Evolutionary conservation across 495 filamentous ascomycete species (phyloP).

Genomic region (Elaphomyces granulatus): DNA sequence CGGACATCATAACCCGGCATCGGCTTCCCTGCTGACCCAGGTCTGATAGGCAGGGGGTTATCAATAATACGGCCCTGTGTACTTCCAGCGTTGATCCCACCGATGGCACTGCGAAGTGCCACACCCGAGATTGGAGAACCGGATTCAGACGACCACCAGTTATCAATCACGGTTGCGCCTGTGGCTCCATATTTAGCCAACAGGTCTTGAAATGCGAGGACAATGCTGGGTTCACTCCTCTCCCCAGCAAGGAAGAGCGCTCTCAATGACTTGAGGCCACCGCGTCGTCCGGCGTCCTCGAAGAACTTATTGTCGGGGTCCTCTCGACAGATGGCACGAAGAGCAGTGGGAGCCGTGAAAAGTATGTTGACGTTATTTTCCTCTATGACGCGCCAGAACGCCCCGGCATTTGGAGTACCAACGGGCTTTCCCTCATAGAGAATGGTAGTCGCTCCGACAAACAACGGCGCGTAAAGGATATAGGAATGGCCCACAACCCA

Average conservation of each 20-base stretch:
- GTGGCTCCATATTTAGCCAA: slow-evolving; percentile 46
- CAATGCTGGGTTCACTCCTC: slow-evolving; percentile 73
- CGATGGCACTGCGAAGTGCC: slow-evolving; percentile 36
- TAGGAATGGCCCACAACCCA: slow-evolving; percentile 81
- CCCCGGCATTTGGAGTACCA: slow-evolving; percentile 73
- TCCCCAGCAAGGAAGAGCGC: slow-evolving; percentile 83
- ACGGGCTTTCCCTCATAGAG: slow-evolving; percentile 88
- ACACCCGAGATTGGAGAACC: slow-evolving; percentile 81
- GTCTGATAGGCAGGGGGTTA: slow-evolving; percentile 44
- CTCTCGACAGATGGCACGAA: slow-evolving; percentile 74
- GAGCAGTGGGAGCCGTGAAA: slow-evolving; percentile 76
- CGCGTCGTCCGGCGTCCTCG: slow-evolving; percentile 41
- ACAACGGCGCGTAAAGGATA: slow-evolving; percentile 71
- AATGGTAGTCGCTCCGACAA: slow-evolving; percentile 73
- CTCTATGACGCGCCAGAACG: slow-evolving; percentile 76
- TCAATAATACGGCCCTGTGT: slow-evolving; percentile 5
- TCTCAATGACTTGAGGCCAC: slow-evolving; percentile 50
- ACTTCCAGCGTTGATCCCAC: slow-evolving; percentile 6
- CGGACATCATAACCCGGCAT: slow-evolving; percentile 84
- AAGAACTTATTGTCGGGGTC: slow-evolving; percentile 61
- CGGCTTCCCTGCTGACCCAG: slow-evolving; percentile 75
- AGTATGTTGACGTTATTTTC: slow-evolving; percentile 73
- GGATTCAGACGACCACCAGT: slow-evolving; percentile 94
- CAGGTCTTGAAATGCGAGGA: slow-evolving; percentile 62
- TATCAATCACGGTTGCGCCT: slow-evolving; percentile 64